Evolutionary conservation across 2,329 filamentous ascomycete genomes (phyloP), one percentile per base, ranked within the genome.

Genomic region (Talaromyces albobiverticillius): DNA sequence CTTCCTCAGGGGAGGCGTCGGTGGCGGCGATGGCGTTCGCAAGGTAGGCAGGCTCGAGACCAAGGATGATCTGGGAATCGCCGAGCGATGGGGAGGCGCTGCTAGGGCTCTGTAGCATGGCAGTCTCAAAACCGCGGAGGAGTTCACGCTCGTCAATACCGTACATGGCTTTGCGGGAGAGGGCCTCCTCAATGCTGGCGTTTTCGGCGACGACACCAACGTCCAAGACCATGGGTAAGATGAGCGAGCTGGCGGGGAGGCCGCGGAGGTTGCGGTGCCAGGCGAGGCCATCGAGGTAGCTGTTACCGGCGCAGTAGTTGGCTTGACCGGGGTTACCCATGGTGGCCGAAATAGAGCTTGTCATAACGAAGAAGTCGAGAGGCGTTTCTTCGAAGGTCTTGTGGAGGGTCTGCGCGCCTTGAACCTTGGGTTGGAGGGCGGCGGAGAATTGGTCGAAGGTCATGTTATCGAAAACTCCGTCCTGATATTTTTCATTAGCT

Each of bases 251-350:
- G 3, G 8, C 43, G n/a, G n/a, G n/a, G 5, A 46, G 43, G 2
- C 43, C 43, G 13, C 8, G 43, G 1, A 11, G 26, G 25, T 29
- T 29, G 26, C 70, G 62, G 45, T 69, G 63, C 5, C 54, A 54
- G 3, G 67, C 67, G 14, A 72, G 61, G 1, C 60, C 58, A 46
- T 72, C 71, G 47, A 71, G 63, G 61, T 66, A 76, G 9, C 66
- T 62, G 42, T 65, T 67, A 9, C 62, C 72, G 2, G 72, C 67
- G 5, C 66, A 66, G 54, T 76, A 76, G 48, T 70, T 75, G 13
- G 76, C 68, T 54, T 81, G 67, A 2, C 73, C 73, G 1, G 71
- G 58, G 46, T 78, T 77, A 3, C 78, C 77, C 3, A 77, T 62
- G 4, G 79, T 59, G 1, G 71, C 70, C 46, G 71, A 69, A 3